A percentile compares a stretch with the other conserved stretches of the same genome.
Evolutionary conservation across 1,284 basidiomycete genomes (phyloP).

Genomic region (Ustilago bromivora): DNA sequence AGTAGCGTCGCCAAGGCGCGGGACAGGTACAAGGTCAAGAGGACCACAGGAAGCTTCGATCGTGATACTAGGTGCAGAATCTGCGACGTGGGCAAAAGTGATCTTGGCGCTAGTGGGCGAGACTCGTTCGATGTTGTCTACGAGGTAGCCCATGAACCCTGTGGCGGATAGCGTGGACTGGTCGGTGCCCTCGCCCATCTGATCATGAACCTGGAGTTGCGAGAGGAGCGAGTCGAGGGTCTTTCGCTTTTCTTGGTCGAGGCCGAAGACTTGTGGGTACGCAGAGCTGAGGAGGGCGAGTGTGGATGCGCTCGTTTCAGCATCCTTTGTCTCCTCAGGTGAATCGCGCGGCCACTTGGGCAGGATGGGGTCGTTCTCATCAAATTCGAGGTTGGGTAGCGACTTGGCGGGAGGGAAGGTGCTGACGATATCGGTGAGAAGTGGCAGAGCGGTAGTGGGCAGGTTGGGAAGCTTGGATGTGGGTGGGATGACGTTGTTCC

Average conservation of each 20-base stretch:
- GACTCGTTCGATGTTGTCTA: constrained; percentile 46
- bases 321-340: constrained; percentile 23
- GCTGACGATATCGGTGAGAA: constrained; percentile 57
- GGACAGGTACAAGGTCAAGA: constrained; percentile 55
- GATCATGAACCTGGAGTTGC: constrained; percentile 55
- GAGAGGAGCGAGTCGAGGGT: constrained; percentile 60
- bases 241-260: constrained; percentile 55
- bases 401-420: constrained; percentile 55
- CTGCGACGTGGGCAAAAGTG: constrained; percentile 53
- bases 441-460: constrained; percentile 61
- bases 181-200: constrained; percentile 52
- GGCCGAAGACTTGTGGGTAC: constrained; percentile 60
- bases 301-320: constrained; percentile 52
- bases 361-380: constrained; percentile 33
- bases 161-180: constrained; percentile 38
- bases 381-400: constrained; percentile 35
- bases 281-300: constrained; percentile 60
- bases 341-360: constrained; percentile 39
- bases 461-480: constrained; percentile 64
- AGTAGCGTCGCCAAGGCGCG: constrained; percentile 36
- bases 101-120: constrained; percentile 45
- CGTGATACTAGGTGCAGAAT: constrained; percentile 17
- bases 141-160: constrained; percentile 63
- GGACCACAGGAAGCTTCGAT: constrained; percentile 61
- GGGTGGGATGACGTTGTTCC: constrained; percentile 60